A percentile compares a stretch with the other conserved stretches of the same genome.
These are phyloP conservation scores for Hyphopichia burtonii DNA, from an alignment of 1,139 yeast genomes.

Conservation along the genomic window DNA sequence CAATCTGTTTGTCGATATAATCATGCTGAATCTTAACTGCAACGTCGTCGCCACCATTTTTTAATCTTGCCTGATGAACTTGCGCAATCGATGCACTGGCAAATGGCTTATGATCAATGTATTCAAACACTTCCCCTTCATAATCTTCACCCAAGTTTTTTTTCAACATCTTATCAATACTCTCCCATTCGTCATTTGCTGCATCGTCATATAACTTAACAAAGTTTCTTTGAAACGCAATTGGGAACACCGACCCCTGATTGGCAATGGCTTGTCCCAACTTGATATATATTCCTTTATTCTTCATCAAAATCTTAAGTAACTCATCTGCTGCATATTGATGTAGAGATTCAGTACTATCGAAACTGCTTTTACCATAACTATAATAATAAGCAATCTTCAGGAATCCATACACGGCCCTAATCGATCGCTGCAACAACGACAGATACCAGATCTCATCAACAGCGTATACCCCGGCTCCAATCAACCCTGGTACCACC, in stretches of 20 bases:
- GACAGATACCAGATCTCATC: constrained; percentile 50
- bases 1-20: constrained; percentile 55
- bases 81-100: constrained; percentile 79
- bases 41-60: constrained; percentile 49
- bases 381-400: constrained; percentile 63
- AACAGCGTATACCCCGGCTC: constrained; percentile 21
- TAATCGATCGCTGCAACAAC: constrained; percentile 48
- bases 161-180: constrained; percentile 45
- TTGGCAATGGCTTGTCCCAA: constrained; percentile 75
- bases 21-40: constrained; percentile 73
- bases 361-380: constrained; percentile 41
- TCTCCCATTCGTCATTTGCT: constrained; percentile 63
- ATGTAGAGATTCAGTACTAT: constrained; percentile 52
- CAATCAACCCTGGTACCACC: constrained; percentile 5
- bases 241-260: constrained; percentile 67
- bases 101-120: constrained; percentile 52
- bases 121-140: constrained; percentile 42
- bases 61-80: constrained; percentile 58
- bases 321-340: constrained; percentile 58
- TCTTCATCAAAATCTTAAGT: constrained; percentile 49
- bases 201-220: constrained; percentile 66
- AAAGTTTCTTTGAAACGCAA: constrained; percentile 56
- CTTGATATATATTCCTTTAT: constrained; percentile 75
- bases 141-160: constrained; percentile 47
- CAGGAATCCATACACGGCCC: constrained; percentile 49